Conservation (phyloP, 1,139 yeast genomes). For the Lodderomyces theae region DNA sequence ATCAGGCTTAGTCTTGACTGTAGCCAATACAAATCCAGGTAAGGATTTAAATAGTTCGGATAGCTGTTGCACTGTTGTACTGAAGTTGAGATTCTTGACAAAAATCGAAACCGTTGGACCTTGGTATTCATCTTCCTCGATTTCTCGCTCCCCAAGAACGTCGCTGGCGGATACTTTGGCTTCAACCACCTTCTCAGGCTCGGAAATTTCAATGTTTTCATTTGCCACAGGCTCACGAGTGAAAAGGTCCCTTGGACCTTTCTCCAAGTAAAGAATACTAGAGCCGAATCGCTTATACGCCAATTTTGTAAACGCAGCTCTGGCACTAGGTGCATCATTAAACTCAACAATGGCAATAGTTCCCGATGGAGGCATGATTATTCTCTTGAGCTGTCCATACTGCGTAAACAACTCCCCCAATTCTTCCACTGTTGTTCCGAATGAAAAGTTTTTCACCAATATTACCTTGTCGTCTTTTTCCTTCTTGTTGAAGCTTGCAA, state of each 20-base stretch:
- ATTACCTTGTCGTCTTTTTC: slow-evolving; percentile 82
- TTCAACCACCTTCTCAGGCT: slow-evolving; percentile 28
- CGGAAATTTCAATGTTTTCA: slow-evolving; percentile 25
- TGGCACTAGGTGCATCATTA: slow-evolving; percentile 77
- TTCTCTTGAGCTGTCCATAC: slow-evolving; percentile 75
- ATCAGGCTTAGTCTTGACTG: slow-evolving; percentile 86
- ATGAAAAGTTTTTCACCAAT: slow-evolving; percentile 86
- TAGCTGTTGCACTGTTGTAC: slow-evolving; percentile 63
- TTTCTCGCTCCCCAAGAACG: slow-evolving; percentile 33
- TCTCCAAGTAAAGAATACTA: slow-evolving; percentile 82
- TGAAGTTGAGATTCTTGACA: slow-evolving; percentile 86
- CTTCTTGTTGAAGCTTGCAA: slow-evolving; percentile 64
- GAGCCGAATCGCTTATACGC: slow-evolving; percentile 87
- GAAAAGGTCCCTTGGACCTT: slow-evolving; percentile 87
- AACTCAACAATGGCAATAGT: slow-evolving; percentile 95
- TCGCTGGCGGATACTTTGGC: slow-evolving; percentile 31
- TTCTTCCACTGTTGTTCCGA: slow-evolving; percentile 77
- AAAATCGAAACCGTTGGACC: slow-evolving; percentile 85
- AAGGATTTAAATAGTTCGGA: slow-evolving; percentile 62
- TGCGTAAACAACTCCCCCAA: slow-evolving; percentile 76
- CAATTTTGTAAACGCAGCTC: slow-evolving; percentile 84
- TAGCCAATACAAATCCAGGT: slow-evolving; percentile 79
- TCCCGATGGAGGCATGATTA: slow-evolving; percentile 95
- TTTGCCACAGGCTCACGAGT: slow-evolving; percentile 50
- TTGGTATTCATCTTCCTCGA: slow-evolving; percentile 39